Evolutionary conservation across 2,329 filamentous ascomycete genomes (phyloP), one percentile per base, ranked within the genome.

Genomic region (Scytalidium lignicola): DNA sequence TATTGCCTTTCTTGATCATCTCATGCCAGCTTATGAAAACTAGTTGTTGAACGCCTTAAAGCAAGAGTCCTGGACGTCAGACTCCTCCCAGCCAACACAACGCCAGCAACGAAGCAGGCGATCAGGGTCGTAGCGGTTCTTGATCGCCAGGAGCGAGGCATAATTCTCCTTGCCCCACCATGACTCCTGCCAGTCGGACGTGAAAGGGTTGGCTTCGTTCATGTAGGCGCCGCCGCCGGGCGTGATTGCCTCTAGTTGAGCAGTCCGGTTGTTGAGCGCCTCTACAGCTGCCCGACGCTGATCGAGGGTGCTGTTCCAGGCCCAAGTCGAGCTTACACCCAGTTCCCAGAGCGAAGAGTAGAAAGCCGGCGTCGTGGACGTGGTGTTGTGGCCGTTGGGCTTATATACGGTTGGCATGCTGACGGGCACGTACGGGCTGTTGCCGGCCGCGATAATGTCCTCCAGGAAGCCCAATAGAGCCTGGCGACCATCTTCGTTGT

Each of bases 91-190:
- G 9, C 54, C 54, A 13, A 56, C 47, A 44, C 21, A 49, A 19
- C 26, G 20, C 41, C 28, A 49, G 26, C 47, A 49, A n/a, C 28
- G 40, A 23, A 50, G 21, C 18, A 50, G 22, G 43, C 41, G 29
- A 42, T 29, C 47, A 21, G 54, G 54, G 50, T 58, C 55, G 42
- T 56, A 56, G 28, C 50, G 55, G 28, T 43, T 52, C 46, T 58
- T 58, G 18, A 58, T 58, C 21, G 42, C 49, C 17, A 52, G 23
- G 39, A 59, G 29, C 2, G 21, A 48, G 6, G 29, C 39, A 46
- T 59, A 58, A 41, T 56, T 59, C 10, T 52, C 42, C 8, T 51
- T 49, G 46, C 53, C 55, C 48, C 47, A 58, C 23, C 23, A 26
- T 41, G 43, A 21, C 23, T 51, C 48, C 22, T 50, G 37, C 53